Evolutionary conservation across 305 asterid genomes (phyloP).

Genomic region (Fraxinus floribunda): DNA sequence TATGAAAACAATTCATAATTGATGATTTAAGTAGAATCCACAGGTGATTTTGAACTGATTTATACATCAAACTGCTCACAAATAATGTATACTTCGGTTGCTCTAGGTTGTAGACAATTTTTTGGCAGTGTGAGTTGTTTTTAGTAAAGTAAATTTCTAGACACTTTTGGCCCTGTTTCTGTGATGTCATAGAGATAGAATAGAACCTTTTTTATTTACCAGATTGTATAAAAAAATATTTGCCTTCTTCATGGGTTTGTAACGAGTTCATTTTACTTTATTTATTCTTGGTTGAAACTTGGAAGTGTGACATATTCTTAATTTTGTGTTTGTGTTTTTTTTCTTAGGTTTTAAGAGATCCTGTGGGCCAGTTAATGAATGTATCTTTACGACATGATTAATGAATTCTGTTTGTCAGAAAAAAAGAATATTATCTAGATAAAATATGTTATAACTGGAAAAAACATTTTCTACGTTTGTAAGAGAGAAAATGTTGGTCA

Average conservation of each 20-base stretch:
- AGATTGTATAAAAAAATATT: not conserved
- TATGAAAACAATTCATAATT: not conserved
- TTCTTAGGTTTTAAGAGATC: not conserved
- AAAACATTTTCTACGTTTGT: not conserved
- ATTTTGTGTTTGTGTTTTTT: not conserved
- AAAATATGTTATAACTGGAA: not conserved
- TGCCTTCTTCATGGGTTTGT: not conserved
- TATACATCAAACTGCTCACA: not conserved
- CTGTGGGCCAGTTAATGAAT: not conserved
- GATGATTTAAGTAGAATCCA: not conserved
- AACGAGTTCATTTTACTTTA: not conserved
- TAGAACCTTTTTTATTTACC: not conserved
- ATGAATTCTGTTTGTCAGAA: not conserved
- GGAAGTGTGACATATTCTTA: not conserved
- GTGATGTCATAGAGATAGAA: not conserved
- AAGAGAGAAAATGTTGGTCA: not conserved
- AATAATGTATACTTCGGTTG: not conserved
- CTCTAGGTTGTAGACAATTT: not conserved
- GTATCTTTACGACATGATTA: not conserved
- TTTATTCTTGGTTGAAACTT: not conserved
- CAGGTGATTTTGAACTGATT: not conserved
- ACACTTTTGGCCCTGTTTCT: not conserved
- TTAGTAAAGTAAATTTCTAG: not conserved
- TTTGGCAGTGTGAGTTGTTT: not conserved
- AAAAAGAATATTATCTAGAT: not conserved